Evolutionary conservation across 1,284 basidiomycete species (phyloP).

Genomic region (Marasmius oreades): DNA sequence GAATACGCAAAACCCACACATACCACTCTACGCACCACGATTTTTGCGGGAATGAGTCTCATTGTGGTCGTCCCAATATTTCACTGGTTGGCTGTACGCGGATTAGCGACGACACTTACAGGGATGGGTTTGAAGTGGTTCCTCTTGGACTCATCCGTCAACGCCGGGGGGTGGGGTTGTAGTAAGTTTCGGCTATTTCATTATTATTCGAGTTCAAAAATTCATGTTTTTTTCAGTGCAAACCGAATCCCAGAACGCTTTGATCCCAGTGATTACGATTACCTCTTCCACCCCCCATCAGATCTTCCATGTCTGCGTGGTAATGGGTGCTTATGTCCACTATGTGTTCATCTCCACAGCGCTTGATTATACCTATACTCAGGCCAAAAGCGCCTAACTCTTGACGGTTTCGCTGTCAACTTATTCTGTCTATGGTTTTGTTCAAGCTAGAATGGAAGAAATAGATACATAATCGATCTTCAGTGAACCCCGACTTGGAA

Average conservation of each 20-base stretch:
- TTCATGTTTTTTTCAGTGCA: not conserved
- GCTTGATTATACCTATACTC: not conserved
- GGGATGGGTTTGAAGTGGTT: not conserved
- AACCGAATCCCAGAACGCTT: not conserved
- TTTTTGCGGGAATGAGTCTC: not conserved
- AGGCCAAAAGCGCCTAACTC: not conserved
- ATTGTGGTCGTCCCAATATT: not conserved
- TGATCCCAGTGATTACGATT: not conserved
- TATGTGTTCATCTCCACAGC: not conserved
- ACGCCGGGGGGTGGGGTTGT: not conserved
- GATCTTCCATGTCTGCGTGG: not conserved
- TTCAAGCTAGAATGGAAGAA: too few species aligned
- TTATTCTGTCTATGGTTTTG: too few species aligned
- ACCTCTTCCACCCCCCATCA: not conserved
- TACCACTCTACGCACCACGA: not conserved
- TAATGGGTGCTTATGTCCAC: not conserved
- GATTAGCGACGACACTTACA: not conserved
- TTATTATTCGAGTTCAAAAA: not conserved
- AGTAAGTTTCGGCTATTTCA: not conserved
- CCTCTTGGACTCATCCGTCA: not conserved
- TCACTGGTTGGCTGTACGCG: not conserved
- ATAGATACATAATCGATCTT: too few species aligned
- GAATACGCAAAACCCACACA: not conserved
- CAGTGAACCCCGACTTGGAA: too few species aligned
- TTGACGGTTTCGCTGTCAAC: too few species aligned